Evolutionary conservation across 805 yeast species (phyloP).

Genomic region (Komagataella phaffii): DNA sequence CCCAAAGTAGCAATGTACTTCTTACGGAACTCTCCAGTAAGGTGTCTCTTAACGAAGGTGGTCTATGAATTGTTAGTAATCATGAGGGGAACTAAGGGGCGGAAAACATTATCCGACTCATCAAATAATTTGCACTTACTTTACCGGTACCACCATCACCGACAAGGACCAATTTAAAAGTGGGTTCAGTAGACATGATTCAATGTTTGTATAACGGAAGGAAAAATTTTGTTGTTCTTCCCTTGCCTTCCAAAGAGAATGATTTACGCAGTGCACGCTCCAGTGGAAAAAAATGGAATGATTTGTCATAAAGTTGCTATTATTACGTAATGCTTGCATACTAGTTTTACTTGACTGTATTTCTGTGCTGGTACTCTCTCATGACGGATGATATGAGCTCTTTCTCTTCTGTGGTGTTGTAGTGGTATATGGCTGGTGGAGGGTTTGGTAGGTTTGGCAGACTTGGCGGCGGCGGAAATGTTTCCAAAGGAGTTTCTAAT

Average conservation of each 20-base stretch:
- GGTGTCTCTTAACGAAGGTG: conserved; percentile 98
- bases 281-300: neutral
- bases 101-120: neutral
- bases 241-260: neutral
- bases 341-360: neutral
- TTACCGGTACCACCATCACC: conserved; percentile 99
- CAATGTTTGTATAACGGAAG: conserved; percentile 4
- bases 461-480: conserved; percentile 22
- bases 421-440: conserved; percentile 18
- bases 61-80: conserved; percentile 30
- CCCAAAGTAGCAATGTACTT: conserved; percentile 98
- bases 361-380: conserved; percentile 2
- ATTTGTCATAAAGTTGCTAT: neutral
- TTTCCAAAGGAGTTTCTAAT: neutral
- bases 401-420: conserved; percentile 10
- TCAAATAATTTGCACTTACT: conserved; percentile 23
- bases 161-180: conserved; percentile 95
- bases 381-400: conserved; percentile 6
- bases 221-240: neutral
- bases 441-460: conserved; percentile 20
- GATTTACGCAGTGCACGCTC: conserved; percentile 1
- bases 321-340: neutral
- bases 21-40: conserved; percentile 98
- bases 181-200: conserved; percentile 70
- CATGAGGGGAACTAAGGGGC: neutral